A percentile compares a stretch with the other conserved stretches of the same genome.
Conservation (phyloP, 2,329 filamentous ascomycete genomes). For the Aspergillus alliaceus region DNA sequence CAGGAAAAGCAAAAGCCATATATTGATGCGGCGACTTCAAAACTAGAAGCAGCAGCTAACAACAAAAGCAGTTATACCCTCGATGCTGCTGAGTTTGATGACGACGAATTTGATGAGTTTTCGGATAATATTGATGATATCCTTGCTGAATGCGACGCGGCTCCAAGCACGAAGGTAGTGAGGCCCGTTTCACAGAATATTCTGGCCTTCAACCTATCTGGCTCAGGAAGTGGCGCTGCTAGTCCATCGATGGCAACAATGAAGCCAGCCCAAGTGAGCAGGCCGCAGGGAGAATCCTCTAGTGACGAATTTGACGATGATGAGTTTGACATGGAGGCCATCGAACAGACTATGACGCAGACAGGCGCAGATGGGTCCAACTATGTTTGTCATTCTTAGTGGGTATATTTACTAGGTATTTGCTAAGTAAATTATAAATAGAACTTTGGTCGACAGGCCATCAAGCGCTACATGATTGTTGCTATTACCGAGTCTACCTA, state of each 20-base stretch:
- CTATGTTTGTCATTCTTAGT: constrained; percentile 57
- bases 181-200: constrained; percentile 11
- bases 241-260: background rate
- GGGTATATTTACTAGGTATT: constrained; percentile 31
- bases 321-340: constrained; percentile 61
- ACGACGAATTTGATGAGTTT: constrained; percentile 62
- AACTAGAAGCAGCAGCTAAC: background rate
- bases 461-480: constrained; percentile 83
- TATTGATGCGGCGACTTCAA: background rate
- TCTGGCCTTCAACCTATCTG: constrained; percentile 18
- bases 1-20: background rate
- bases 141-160: constrained; percentile 55
- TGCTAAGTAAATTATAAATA: constrained; percentile 69
- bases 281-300: constrained; percentile 41
- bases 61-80: constrained; percentile 1
- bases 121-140: constrained; percentile 60
- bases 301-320: constrained; percentile 74
- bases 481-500: constrained; percentile 71
- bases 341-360: constrained; percentile 59
- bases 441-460: constrained; percentile 63
- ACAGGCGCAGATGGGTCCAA: constrained; percentile 72
- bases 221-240: background rate
- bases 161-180: constrained; percentile 20
- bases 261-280: constrained; percentile 10
- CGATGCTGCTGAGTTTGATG: constrained; percentile 62